These are phyloP conservation scores for Fibroporia radiculosa DNA, from an alignment of 768 basidiomycete species.

Conservation along the genomic window DNA sequence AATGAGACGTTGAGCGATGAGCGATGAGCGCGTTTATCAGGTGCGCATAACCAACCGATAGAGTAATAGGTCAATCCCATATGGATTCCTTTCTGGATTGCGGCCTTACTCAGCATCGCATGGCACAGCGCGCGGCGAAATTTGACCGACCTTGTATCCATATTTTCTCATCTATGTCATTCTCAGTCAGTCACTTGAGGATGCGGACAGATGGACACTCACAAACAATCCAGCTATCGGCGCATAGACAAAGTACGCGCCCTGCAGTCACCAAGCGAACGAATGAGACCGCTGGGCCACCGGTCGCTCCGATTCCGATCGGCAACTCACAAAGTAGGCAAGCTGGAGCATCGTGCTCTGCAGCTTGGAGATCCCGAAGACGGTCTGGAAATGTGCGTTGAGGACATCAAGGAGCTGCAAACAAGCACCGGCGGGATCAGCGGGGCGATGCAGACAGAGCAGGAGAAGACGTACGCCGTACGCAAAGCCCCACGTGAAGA, in stretches of 20 bases:
- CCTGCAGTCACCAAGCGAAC: constrained; percentile 24
- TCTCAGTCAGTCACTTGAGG: not conserved
- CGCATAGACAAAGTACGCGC: constrained; percentile 55
- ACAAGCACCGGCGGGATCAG: constrained; percentile 12
- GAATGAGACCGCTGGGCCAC: not conserved
- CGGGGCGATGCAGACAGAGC: constrained; percentile 6
- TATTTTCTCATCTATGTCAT: constrained; percentile 47
- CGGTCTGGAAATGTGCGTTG: constrained; percentile 65
- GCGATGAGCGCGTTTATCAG: no score
- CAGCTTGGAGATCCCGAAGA: constrained; percentile 59
- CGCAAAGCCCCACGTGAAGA: constrained; percentile 74
- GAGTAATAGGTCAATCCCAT: constrained; percentile 53
- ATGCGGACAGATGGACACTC: constrained; percentile 18
- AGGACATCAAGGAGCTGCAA: constrained; percentile 55
- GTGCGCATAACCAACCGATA: constrained; percentile 29
- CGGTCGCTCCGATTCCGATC: no score
- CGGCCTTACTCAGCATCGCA: not conserved
- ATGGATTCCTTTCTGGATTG: constrained; percentile 50
- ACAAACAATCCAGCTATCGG: constrained; percentile 53
- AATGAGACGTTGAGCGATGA: no score
- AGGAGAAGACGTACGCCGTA: constrained; percentile 42
- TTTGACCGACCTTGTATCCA: constrained; percentile 50
- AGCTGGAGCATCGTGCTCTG: constrained; percentile 71
- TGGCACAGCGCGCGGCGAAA: not conserved
- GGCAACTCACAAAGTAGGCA: constrained; percentile 49